Base-by-base conservation (phyloP, 768 basidiomycete genomes). In the Coprinopsis cinerea region DNA sequence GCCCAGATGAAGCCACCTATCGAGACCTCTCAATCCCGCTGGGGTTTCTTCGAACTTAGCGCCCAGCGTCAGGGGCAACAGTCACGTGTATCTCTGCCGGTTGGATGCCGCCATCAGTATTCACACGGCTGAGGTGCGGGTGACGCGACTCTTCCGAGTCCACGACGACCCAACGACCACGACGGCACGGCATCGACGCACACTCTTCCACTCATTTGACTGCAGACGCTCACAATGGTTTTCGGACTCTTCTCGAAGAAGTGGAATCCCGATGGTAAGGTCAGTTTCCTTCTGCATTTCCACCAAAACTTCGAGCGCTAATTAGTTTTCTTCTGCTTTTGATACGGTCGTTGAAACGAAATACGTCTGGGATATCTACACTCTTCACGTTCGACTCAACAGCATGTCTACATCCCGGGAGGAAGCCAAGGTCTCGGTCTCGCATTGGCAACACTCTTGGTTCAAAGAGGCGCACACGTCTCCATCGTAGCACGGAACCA, bases 351-450 rank as follows among this genome's bases (percentile, higher is more conserved):
- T 54, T 36, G 18, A 6, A 20, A 39, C 18, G 37, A 13, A 20
- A 7, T 17, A 39, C 7, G 11, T 18, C 9, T 39, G 13, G 18
- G 11, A 39, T 39, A 32, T 32, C 15, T 32, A 7, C 15, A 32
- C 30, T 32, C 15, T 32, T 15, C 15, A 32, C 4, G 20, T 40
- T 40, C 37, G 18, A 40, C 37, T 9, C 35, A 2, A 24, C 34
- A 94, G 92, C 88, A 92, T 57, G 81, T 82, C 65, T 90, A 91
- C 61, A 71, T 95, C 15, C 91, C 91, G 0, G 92, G 92, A 2
- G 92, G 88, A 2, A 86, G 83, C 35, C 73, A 82, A 13, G 92
- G 92, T 0, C 78, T 93, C 0, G 92, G 92, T 1, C 74, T 91
- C 1, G 76, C 81, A 0, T 68, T 94, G 6, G 86, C 91, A 1